A percentile compares a stretch with the other conserved stretches of the same genome.
Evolutionary conservation across 1,284 basidiomycete species (phyloP).

Genomic region (Austroboletus niveus): DNA sequence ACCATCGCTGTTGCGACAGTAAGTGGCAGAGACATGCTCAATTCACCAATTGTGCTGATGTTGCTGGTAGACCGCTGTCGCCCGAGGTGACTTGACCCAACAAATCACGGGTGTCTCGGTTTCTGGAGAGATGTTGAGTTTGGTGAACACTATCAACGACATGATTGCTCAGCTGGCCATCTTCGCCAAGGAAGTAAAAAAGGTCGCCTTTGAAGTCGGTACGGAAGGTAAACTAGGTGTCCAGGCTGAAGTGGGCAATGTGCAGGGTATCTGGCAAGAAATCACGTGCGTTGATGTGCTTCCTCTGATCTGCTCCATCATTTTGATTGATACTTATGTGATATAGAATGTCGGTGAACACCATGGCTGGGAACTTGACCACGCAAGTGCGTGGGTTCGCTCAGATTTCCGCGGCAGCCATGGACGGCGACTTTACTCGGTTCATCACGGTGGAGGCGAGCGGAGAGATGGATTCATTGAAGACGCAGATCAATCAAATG

Average conservation of each 20-base stretch:
- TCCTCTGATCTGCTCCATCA: neutral
- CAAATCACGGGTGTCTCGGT: constrained; percentile 93
- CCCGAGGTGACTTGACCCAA: constrained; percentile 89
- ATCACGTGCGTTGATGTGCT: constrained; percentile 75
- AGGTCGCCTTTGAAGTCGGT: constrained; percentile 93
- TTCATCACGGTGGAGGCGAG: constrained; percentile 99
- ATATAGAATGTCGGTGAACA: constrained; percentile 82
- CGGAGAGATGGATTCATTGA: constrained; percentile 99
- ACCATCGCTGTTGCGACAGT: constrained; percentile 92
- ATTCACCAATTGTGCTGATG: constrained; percentile 6
- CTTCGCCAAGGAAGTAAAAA: constrained; percentile 93
- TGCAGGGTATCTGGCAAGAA: constrained; percentile 98
- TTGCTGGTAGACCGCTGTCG: constrained; percentile 76
- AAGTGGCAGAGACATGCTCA: neutral
- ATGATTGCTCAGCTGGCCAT: constrained; percentile 97
- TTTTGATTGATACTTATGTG: constrained; percentile 5
- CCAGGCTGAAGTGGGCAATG: constrained; percentile 95
- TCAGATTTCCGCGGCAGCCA: constrained; percentile 97
- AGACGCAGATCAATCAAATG: constrained; percentile 99
- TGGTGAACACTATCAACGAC: constrained; percentile 93
- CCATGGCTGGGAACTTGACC: constrained; percentile 95
- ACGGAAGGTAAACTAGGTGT: constrained; percentile 97
- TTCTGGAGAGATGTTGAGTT: constrained; percentile 91
- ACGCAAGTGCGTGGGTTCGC: constrained; percentile 99
- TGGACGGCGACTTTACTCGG: constrained; percentile 97